Evolutionary conservation across 331 rosid species (phyloP).

Genomic region (Malus hybrid): DNA sequence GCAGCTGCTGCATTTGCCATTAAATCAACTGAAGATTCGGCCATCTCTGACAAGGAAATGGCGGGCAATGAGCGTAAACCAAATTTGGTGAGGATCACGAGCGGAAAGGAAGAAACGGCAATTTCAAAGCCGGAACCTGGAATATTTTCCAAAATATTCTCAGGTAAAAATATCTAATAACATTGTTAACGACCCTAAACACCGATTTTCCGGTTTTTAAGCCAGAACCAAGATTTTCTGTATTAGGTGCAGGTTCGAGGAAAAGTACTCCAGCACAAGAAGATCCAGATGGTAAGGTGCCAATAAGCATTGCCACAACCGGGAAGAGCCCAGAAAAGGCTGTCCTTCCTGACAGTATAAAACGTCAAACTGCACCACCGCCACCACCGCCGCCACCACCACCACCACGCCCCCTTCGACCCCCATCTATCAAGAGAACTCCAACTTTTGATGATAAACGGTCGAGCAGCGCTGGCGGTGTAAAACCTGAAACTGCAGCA

Average conservation of each 20-base stretch:
- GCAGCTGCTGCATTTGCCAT: constrained; percentile 75
- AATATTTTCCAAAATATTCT: constrained; percentile 36
- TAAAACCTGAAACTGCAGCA: constrained; percentile 18
- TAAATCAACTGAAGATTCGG: constrained; percentile 24
- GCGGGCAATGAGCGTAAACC: constrained; percentile 10
- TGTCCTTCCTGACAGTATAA: neutral
- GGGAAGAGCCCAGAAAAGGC: constrained; percentile 27
- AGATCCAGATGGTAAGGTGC: constrained; percentile 22
- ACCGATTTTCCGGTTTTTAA: neutral
- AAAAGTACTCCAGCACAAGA: constrained; percentile 14
- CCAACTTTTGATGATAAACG: constrained; percentile 21
- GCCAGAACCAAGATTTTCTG: neutral
- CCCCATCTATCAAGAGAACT: constrained; percentile 29
- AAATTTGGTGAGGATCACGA: constrained; percentile 20
- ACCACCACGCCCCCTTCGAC: neutral
- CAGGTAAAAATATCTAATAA: constrained; percentile 29
- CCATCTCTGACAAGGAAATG: constrained; percentile 9
- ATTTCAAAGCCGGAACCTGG: constrained; percentile 17
- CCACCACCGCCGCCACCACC: constrained; percentile 17
- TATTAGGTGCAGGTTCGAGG: constrained; percentile 31
- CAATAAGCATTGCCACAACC: constrained; percentile 14
- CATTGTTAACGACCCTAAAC: neutral
- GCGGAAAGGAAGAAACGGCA: constrained; percentile 32
- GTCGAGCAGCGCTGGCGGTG: neutral
- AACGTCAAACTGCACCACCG: neutral